Percentiles rank a stretch among this genome's conserved stretches.
phyloP scores from a whole-genome alignment of 495 filamentous ascomycete species.

The Barbatosphaeria neglecta region DNA sequence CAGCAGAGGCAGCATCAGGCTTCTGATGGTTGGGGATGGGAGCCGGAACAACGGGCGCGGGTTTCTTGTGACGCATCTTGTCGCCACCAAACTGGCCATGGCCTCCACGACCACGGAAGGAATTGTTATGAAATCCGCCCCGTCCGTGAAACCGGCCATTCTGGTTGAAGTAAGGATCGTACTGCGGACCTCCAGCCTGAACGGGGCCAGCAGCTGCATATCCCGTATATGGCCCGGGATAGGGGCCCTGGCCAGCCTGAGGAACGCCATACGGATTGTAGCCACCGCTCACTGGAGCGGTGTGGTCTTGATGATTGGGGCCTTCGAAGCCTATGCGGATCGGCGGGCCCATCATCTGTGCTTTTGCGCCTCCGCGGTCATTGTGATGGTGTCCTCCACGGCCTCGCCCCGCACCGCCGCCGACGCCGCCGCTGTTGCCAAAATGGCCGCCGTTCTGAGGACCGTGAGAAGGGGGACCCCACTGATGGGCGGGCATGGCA shows the following conservation, averaged over 20 bases:
- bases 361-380: constrained; percentile 32
- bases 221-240: constrained; percentile 15
- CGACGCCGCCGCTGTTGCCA: constrained; percentile 22
- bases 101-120: constrained; percentile 15
- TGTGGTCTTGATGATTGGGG: constrained; percentile 19
- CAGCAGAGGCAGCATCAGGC: constrained; percentile 44
- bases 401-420: constrained; percentile 40
- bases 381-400: constrained; percentile 38
- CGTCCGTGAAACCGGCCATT: constrained; percentile 21
- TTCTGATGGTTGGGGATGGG: constrained; percentile 45
- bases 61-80: constrained; percentile 30
- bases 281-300: constrained; percentile 34
- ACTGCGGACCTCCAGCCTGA: constrained; percentile 10
- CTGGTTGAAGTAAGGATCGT: constrained; percentile 21
- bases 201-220: constrained; percentile 22
- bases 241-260: constrained; percentile 1
- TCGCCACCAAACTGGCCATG: constrained; percentile 26
- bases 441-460: constrained; percentile 14
- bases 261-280: constrained; percentile 13
- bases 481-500: constrained; percentile 23
- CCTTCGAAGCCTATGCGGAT: constrained; percentile 47
- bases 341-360: constrained; percentile 45
- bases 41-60: constrained; percentile 22
- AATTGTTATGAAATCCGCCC: constrained; percentile 22
- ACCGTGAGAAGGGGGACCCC: constrained; percentile 24